Percentiles rank a stretch among this genome's conserved stretches.
Conservation (phyloP, 352 stramenopile species). For the Globisporangium perplexum region DNA sequence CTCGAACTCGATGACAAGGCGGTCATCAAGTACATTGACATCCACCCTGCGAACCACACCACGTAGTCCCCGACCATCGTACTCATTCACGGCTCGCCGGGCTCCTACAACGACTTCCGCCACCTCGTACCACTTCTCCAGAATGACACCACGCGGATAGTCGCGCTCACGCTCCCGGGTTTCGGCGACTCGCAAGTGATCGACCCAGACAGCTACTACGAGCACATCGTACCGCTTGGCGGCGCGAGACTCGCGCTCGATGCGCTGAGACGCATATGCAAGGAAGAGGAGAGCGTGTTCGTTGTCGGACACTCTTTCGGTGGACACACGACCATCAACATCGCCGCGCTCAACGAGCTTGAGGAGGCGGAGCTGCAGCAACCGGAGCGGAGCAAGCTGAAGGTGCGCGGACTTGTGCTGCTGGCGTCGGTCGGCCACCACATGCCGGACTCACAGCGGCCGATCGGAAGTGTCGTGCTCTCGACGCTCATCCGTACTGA, state of each 20-base stretch:
- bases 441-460: constrained; percentile 6
- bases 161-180: constrained; percentile 55
- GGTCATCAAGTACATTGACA: constrained; percentile 34
- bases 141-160: constrained; percentile 29
- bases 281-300: constrained; percentile 10
- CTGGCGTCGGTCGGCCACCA: constrained; percentile 14
- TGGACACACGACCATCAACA: constrained; percentile 23
- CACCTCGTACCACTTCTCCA: constrained; percentile 44
- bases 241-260: constrained; percentile 32
- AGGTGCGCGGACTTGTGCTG: constrained; percentile 2
- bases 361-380: too few species aligned
- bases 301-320: constrained; percentile 9
- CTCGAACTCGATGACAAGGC: constrained; percentile 31
- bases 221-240: constrained; percentile 31
- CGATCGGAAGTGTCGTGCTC: constrained; percentile 3
- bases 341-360: constrained; percentile 22
- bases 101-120: constrained; percentile 49
- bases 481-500: constrained; percentile 4
- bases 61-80: constrained; percentile 31
- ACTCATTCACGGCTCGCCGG: constrained; percentile 61
- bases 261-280: constrained; percentile 30
- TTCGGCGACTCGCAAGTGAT: constrained; percentile 42
- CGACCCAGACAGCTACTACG: constrained; percentile 33
- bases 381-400: constrained; percentile 1
- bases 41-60: constrained; percentile 5